Evolutionary conservation across 2,329 filamentous ascomycete species (phyloP).

Genomic region (Aspergillus transmontanensis): DNA sequence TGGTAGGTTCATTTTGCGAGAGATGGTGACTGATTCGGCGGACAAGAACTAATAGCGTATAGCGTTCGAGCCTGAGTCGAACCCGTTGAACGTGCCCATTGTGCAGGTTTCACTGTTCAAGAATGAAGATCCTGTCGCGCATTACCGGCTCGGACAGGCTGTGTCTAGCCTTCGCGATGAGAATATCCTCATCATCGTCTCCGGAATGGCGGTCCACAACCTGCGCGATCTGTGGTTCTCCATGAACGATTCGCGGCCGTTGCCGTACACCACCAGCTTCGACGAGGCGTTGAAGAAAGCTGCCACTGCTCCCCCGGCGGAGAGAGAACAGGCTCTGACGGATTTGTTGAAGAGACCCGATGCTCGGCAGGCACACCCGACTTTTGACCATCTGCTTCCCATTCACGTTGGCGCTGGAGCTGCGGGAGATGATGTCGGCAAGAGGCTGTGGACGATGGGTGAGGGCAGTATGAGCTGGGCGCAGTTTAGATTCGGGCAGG

Average conservation of each 20-base stretch:
- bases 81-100: slow-evolving; percentile 66
- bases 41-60: background rate
- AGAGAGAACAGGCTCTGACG: slow-evolving; percentile 48
- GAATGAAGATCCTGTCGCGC: slow-evolving; percentile 64
- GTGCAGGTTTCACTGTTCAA: slow-evolving; percentile 73
- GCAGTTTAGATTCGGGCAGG: slow-evolving; percentile 54
- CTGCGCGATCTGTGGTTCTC: slow-evolving; percentile 57
- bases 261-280: slow-evolving; percentile 65
- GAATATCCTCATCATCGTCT: slow-evolving; percentile 68
- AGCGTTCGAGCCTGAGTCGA: slow-evolving; percentile 64
- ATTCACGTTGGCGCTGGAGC: slow-evolving; percentile 61
- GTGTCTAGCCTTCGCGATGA: slow-evolving; percentile 67
- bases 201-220: slow-evolving; percentile 77
- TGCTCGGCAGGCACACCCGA: slow-evolving; percentile 65
- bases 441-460: slow-evolving; percentile 51
- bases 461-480: slow-evolving; percentile 59
- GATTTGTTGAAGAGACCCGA: slow-evolving; percentile 53
- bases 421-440: slow-evolving; percentile 51
- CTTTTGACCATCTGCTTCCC: slow-evolving; percentile 64
- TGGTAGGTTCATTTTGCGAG: slow-evolving; percentile 36
- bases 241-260: slow-evolving; percentile 48
- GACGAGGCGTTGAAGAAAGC: slow-evolving; percentile 69
- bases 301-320: slow-evolving; percentile 51
- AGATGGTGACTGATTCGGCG: background rate
- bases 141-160: slow-evolving; percentile 69